Evolutionary conservation across 371 early-diverging fungal species (phyloP), one percentile per base, ranked within the genome.

Genomic region (Funneliformis caledonium): DNA sequence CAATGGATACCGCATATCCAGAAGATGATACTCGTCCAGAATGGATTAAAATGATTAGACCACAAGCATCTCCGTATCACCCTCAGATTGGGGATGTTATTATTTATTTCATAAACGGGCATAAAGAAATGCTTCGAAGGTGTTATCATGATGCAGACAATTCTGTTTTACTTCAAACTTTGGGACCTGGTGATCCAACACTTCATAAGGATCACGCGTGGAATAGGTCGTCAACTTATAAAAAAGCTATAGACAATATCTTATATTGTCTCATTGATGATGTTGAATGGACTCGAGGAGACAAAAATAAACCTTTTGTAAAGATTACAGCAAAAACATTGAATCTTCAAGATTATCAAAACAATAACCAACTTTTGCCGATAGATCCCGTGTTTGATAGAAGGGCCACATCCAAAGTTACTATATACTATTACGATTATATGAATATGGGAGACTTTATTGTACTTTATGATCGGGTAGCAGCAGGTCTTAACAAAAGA

Each of bases 21-120:
- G 69, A 69, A 19, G 69, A n/a, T 7, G 69, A 69, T n/a, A 69
- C 37, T 43, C 69, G 69, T 43, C 69, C 69, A 43, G 69, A 69
- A 22, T 69, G 69, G 69, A 69, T 69, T 43, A 45, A n/a, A 22
- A 69, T 37, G 6, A 43, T 69, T 37, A 69, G 43, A 10, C 69
- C 69, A 16, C 37, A 69, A 43, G 37, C 43, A 19, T 43, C 43
- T 11, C 56, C 56, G 7, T 69, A 69, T 22, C 37, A 43, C n/a
- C 69, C 69, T 69, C 69, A 69, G n/a, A 16, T n/a, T 11, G 69
- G 69, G 0, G 69, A 69, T 45, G n/a, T 69, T 45, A n/a, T 69
- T 19, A 45, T 43, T 69, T 69, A 69, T 10, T 69, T 69, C 22
- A 19, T 43, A 5, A 69, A 45, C 6, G 69, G 69, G 2, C 69